Percentiles rank a stretch among this genome's conserved stretches.
Conservation (phyloP, 176 grass and related monocot species). For the Aegilops umbellulata region DNA sequence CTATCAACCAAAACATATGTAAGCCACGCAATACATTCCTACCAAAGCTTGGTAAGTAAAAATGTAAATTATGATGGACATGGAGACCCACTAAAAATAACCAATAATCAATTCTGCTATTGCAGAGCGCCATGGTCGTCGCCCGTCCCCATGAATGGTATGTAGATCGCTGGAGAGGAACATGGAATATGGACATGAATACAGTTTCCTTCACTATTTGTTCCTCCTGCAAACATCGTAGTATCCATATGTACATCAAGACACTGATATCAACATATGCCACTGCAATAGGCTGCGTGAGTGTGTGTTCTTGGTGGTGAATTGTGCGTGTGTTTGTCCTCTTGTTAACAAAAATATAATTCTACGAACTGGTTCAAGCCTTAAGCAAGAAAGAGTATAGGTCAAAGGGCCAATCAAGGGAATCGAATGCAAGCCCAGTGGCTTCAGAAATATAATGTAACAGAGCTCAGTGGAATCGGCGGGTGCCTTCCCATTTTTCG, state of each 20-base stretch:
- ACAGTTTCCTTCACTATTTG: not conserved
- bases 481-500: too few relatives aligned
- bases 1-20: too few relatives aligned
- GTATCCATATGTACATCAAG: not conserved
- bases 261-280: not conserved
- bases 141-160: too few relatives aligned
- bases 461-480: too few relatives aligned
- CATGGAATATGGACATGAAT: not conserved
- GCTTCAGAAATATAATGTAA: not conserved
- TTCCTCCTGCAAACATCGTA: not conserved
- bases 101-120: too few relatives aligned
- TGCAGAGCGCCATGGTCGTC: too few relatives aligned
- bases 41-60: too few relatives aligned
- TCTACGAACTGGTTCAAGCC: not conserved
- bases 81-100: too few relatives aligned
- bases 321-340: not conserved
- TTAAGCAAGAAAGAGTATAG: not conserved
- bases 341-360: not conserved
- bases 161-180: too few relatives aligned
- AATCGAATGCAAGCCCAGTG: not conserved
- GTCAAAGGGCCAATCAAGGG: not conserved
- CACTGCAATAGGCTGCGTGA: not conserved
- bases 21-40: too few relatives aligned
- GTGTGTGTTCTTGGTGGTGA: not conserved
- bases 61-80: too few relatives aligned